Percentiles rank a stretch among this genome's conserved stretches.
Evolutionary conservation across 352 stramenopile genomes (phyloP).

Genomic region (Globisporangium uncinulatum): DNA sequence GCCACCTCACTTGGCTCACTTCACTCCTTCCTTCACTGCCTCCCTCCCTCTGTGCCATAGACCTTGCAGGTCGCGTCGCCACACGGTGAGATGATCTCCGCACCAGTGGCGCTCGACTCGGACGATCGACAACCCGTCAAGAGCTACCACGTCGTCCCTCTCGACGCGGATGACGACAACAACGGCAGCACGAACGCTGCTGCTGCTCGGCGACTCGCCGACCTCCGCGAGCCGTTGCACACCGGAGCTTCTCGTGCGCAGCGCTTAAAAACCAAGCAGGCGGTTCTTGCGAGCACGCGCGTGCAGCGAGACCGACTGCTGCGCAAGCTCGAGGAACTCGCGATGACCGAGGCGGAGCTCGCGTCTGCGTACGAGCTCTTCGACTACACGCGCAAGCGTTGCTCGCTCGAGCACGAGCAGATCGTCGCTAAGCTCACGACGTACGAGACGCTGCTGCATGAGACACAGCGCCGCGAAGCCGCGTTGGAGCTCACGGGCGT

Average conservation of each 20-base stretch:
- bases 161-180: conserved; percentile 23
- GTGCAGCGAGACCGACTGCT: conserved; percentile 50
- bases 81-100: not conserved
- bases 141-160: conserved; percentile 37
- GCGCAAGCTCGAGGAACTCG: conserved; percentile 51
- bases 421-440: conserved; percentile 39
- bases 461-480: conserved; percentile 21
- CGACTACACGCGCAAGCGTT: conserved; percentile 45
- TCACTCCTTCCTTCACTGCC: too few relatives aligned
- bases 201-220: not conserved
- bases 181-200: not conserved
- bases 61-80: not conserved
- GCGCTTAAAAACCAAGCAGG: conserved; percentile 9
- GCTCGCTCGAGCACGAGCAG: conserved; percentile 32
- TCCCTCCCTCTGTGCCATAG: too few relatives aligned
- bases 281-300: conserved; percentile 32
- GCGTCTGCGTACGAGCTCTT: conserved; percentile 52
- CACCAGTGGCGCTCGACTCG: not conserved
- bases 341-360: conserved; percentile 58
- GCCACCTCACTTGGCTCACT: too few relatives aligned
- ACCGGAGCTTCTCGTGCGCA: not conserved
- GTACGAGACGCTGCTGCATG: conserved; percentile 35
- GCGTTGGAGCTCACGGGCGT: conserved; percentile 11
- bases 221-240: conserved; percentile 14
- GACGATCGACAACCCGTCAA: conserved; percentile 25